Conservation (phyloP, 2,329 filamentous ascomycete species). For the Niveomyces coronatus region DNA sequence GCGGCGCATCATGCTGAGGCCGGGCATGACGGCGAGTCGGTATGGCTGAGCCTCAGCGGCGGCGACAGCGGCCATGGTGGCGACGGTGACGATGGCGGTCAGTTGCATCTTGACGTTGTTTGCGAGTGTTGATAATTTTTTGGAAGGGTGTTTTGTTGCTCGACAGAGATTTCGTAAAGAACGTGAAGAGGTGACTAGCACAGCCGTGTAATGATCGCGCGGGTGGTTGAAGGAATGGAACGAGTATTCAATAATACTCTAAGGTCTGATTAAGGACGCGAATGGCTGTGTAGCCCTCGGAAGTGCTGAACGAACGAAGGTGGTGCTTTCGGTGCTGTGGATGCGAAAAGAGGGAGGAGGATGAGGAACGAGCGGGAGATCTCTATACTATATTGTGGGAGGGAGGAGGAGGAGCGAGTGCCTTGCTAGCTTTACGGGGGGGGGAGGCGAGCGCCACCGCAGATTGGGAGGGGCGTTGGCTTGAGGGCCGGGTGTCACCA, state of each 20-base stretch:
- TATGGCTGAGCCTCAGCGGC: slow-evolving; percentile 25
- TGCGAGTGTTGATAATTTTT: slow-evolving; percentile 1
- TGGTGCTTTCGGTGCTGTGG: slow-evolving; percentile 6
- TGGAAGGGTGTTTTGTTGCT: neutral
- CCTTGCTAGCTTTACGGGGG: no score
- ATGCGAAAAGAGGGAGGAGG: neutral
- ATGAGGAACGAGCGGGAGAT: slow-evolving; percentile 6
- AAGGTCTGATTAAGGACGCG: slow-evolving; percentile 11
- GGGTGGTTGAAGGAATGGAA: slow-evolving; percentile 15
- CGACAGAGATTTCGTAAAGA: slow-evolving; percentile 5
- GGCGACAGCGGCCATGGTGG: slow-evolving; percentile 24
- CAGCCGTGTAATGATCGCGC: neutral
- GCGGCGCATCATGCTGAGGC: slow-evolving; percentile 33
- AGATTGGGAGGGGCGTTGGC: no score
- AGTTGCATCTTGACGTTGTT: slow-evolving; percentile 25
- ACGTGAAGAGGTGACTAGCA: neutral
- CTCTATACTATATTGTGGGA: no score
- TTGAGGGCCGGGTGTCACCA: no score
- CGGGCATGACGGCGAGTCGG: slow-evolving; percentile 27
- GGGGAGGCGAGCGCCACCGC: no score
- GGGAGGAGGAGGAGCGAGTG: no score
- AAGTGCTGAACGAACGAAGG: slow-evolving; percentile 8
- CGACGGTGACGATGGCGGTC: slow-evolving; percentile 21
- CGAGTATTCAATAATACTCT: slow-evolving; percentile 21
- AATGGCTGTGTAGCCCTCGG: slow-evolving; percentile 10